Conservation (phyloP, 257 asterid genomes). For the Solanum medicagineum region DNA sequence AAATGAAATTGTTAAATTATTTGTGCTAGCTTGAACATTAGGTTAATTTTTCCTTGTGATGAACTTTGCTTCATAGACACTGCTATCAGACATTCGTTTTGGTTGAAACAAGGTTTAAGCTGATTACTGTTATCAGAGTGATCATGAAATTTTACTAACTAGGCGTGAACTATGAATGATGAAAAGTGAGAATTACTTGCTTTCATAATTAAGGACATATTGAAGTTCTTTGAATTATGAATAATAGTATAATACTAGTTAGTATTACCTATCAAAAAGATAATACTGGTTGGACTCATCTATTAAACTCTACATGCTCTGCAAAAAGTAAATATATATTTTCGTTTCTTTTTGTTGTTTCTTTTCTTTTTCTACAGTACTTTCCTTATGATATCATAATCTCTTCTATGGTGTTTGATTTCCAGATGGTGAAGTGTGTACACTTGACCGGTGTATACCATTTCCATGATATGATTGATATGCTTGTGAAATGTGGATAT, state of each 20-base stretch:
- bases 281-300: background rate
- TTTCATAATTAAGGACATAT: background rate
- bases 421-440: conserved; percentile 63
- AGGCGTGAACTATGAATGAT: background rate
- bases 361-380: background rate
- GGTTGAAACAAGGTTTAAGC: background rate
- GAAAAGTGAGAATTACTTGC: background rate
- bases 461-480: conserved; percentile 88
- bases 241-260: background rate
- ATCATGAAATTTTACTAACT: background rate
- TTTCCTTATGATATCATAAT: background rate
- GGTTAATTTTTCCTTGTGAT: background rate
- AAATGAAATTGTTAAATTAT: background rate
- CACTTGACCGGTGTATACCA: conserved; percentile 60
- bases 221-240: background rate
- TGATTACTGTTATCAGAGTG: background rate
- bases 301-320: background rate
- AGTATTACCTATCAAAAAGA: background rate
- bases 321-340: background rate
- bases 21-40: background rate
- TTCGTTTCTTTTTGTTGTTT: background rate
- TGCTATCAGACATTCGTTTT: background rate
- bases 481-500: conserved; percentile 95
- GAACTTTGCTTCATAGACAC: background rate
- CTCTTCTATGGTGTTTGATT: conserved; percentile 1